These are phyloP conservation scores for Salix viminalis DNA, from an alignment of 345 rosid genomes.

Conservation along the genomic window DNA sequence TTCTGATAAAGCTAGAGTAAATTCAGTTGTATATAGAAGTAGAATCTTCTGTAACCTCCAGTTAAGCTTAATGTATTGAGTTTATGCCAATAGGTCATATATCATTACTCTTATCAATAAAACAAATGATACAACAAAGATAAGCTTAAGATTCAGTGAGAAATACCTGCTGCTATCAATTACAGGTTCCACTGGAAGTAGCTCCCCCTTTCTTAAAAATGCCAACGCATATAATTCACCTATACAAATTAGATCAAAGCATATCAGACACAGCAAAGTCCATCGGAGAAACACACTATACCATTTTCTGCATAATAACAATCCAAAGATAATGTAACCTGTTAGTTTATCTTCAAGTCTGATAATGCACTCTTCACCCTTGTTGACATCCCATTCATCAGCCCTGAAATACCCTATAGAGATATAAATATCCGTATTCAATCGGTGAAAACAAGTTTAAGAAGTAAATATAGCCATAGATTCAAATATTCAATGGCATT, in stretches of 20 bases:
- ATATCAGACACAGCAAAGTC: not conserved
- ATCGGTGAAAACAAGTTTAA: conserved; percentile 1
- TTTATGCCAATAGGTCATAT: not conserved
- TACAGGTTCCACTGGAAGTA: conserved; percentile 94
- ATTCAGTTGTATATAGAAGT: not conserved
- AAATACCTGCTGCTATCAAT: conserved; percentile 97
- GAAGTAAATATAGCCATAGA: not conserved
- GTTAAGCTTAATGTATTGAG: conserved; percentile 4
- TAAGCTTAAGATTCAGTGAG: conserved; percentile 13
- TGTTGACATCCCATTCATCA: conserved; percentile 98
- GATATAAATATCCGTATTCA: conserved; percentile 6
- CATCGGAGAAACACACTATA: not conserved
- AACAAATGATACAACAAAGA: conserved; percentile 1
- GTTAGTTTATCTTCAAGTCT: conserved; percentile 88
- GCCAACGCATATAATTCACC: conserved; percentile 94
- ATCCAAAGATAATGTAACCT: conserved; percentile 34
- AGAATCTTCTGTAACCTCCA: not conserved
- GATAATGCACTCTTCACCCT: conserved; percentile 95
- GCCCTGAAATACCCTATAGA: conserved; percentile 56
- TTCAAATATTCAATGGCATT: not conserved
- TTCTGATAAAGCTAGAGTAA: too few relatives aligned
- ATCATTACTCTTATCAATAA: not conserved
- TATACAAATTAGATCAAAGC: conserved; percentile 15
- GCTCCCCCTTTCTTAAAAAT: conserved; percentile 87
- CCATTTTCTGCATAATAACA: conserved; percentile 7